Percentiles rank a stretch among this genome's conserved stretches.
phyloP scores from a whole-genome alignment of 176 grass and related monocot genomes.

The Carex littledalei region DNA sequence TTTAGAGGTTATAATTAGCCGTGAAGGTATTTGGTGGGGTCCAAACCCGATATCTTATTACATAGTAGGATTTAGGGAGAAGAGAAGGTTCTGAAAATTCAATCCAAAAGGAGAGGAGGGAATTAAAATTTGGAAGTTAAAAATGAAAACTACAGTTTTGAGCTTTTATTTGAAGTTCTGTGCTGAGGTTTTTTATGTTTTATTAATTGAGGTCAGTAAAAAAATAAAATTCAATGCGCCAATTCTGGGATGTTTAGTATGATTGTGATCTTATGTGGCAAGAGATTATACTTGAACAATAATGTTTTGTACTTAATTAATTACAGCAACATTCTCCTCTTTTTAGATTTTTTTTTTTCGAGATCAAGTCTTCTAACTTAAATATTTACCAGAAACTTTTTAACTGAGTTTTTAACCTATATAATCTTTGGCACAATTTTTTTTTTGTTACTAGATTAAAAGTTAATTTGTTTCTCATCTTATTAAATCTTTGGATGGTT shows the following conservation, averaged over 20 bases:
- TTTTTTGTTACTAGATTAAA: no score
- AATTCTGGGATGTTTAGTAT: background rate
- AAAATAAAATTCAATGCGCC: background rate
- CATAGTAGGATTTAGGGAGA: background rate
- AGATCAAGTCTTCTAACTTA: no score
- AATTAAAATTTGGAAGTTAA: background rate
- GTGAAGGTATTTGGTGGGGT: conserved; percentile 5
- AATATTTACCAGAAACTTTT: no score
- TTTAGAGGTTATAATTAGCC: background rate
- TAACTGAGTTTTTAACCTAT: no score
- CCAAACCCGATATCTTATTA: background rate
- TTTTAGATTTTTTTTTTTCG: no score
- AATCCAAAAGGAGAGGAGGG: background rate
- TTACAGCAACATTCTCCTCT: no score
- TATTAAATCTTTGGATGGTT: background rate
- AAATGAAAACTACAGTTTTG: background rate
- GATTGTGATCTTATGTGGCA: background rate
- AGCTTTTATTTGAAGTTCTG: background rate
- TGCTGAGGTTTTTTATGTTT: background rate
- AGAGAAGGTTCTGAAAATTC: background rate
- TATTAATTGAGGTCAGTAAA: background rate
- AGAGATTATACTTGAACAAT: background rate
- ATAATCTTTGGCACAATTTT: no score
- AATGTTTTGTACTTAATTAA: no score
- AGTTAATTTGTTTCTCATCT: no score